These are phyloP conservation scores for Astragalus glycyphyllos DNA, from an alignment of 306 rosid genomes.

Conservation along the genomic window DNA sequence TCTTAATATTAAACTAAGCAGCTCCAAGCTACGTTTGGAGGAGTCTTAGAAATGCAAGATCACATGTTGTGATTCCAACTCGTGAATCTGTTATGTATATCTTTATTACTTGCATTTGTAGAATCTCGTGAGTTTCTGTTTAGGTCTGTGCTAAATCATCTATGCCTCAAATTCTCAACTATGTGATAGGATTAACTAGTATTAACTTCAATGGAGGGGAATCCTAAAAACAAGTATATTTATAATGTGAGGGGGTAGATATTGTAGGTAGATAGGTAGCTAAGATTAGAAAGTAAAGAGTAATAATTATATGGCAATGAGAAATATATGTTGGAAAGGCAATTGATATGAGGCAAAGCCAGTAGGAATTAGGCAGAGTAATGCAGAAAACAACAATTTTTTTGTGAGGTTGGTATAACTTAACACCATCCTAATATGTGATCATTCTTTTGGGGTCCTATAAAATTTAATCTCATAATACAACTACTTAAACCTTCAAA, in stretches of 20 bases:
- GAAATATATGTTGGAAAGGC: slow-evolving; percentile 58
- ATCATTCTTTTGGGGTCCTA: slow-evolving; percentile 65
- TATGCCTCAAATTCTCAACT: too few species aligned
- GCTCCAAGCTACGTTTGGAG: too few species aligned
- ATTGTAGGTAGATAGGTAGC: slow-evolving; percentile 39
- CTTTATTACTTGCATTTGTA: too few species aligned
- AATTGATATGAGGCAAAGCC: slow-evolving; percentile 63
- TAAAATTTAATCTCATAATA: slow-evolving; percentile 49
- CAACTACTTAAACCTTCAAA: slow-evolving; percentile 59
- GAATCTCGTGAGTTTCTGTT: too few species aligned
- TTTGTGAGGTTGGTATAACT: slow-evolving; percentile 61
- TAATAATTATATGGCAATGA: slow-evolving; percentile 40
- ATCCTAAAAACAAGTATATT: not conserved
- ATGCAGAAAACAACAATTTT: slow-evolving; percentile 39
- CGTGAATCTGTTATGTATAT: too few species aligned
- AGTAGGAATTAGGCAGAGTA: slow-evolving; percentile 59
- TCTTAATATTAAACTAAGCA: too few species aligned
- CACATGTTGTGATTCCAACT: too few species aligned
- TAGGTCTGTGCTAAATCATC: too few species aligned
- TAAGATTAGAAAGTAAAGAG: slow-evolving; percentile 35
- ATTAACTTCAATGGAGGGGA: not conserved
- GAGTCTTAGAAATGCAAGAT: too few species aligned
- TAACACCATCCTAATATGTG: slow-evolving; percentile 63
- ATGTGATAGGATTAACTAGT: too few species aligned
- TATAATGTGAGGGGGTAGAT: slow-evolving; percentile 18